phyloP scores from a whole-genome alignment of 306 rosid species.

The Amphicarpaea edgeworthii region DNA sequence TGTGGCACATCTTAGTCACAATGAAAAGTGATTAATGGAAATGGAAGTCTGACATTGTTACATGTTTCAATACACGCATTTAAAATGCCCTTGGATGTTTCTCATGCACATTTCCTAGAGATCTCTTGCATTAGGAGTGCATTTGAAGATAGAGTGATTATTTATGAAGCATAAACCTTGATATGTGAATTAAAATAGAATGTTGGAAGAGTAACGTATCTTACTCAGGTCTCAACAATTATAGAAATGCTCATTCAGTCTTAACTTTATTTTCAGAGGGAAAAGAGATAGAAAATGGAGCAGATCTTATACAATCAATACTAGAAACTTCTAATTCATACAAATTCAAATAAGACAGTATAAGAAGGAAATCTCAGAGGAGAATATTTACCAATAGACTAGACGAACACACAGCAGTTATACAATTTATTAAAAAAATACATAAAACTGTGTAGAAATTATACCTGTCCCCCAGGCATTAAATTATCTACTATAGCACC shows the following conservation, averaged over 20 bases:
- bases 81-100: no score
- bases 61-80: no score
- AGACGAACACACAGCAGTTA: background rate
- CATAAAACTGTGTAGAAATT: conserved; percentile 6
- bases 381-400: conserved; percentile 2
- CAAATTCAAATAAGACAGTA: conserved; percentile 12
- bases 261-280: background rate
- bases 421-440: background rate
- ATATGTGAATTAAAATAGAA: background rate
- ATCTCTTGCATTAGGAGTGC: no score
- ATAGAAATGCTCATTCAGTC: background rate
- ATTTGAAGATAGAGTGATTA: no score
- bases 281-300: conserved; percentile 12
- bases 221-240: background rate
- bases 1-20: background rate
- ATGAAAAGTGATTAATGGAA: background rate
- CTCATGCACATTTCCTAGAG: no score
- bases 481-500: conserved; percentile 65
- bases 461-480: conserved; percentile 80
- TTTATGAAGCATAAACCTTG: background rate
- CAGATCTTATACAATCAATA: conserved; percentile 10
- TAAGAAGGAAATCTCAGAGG: conserved; percentile 11
- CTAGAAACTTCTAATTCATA: background rate
- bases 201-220: background rate
- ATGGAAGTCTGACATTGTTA: background rate